Conservation (phyloP, 345 rosid genomes). For the Sapria himalayana region DNA sequence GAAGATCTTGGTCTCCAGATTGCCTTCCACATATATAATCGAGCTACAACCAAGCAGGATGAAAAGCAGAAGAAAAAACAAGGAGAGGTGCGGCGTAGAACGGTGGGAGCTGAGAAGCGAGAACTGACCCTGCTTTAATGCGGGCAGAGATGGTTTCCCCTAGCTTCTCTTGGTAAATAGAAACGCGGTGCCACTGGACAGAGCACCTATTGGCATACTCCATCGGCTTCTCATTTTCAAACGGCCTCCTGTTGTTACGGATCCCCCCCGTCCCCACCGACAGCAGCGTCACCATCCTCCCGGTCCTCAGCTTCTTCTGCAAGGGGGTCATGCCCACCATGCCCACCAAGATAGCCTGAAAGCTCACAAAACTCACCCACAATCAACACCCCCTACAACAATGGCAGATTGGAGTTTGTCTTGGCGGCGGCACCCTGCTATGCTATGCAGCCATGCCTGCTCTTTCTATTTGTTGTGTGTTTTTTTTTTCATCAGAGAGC, state of each 20-base stretch:
- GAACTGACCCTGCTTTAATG: conserved; percentile 65
- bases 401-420: too few relatives aligned
- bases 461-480: too few relatives aligned
- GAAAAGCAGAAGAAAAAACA: neutral
- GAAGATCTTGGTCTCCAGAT: conserved; percentile 68
- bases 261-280: conserved; percentile 79
- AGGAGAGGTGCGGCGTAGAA: neutral
- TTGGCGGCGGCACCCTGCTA: too few relatives aligned
- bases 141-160: conserved; percentile 38
- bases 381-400: conserved; percentile 1
- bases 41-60: conserved; percentile 17
- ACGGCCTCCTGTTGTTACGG: conserved; percentile 50
- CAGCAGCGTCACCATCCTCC: conserved; percentile 34
- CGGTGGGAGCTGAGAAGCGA: neutral
- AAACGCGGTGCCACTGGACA: conserved; percentile 91
- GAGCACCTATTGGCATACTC: conserved; percentile 44
- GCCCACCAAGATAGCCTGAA: conserved; percentile 81
- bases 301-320: conserved; percentile 58
- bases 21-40: conserved; percentile 61
- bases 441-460: too few relatives aligned
- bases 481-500: too few relatives aligned
- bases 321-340: conserved; percentile 64
- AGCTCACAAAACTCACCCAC: conserved; percentile 1
- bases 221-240: conserved; percentile 48
- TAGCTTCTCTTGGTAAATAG: conserved; percentile 38